These are phyloP conservation scores for Lepidium aucheri DNA, from an alignment of 345 rosid genomes.

Conservation along the genomic window DNA sequence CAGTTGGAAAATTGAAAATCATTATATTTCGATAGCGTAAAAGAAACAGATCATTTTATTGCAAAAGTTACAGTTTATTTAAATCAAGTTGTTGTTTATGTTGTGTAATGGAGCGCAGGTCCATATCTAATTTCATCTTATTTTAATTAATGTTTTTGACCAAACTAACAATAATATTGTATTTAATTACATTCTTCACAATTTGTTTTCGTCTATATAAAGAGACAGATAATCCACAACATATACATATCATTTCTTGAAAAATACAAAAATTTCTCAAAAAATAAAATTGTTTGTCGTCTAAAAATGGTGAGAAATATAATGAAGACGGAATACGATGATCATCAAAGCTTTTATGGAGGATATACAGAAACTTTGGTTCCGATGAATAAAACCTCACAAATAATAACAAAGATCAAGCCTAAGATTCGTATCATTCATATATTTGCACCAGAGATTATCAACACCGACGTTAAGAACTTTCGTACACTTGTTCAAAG, in stretches of 20 bases:
- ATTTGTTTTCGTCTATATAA: conserved; percentile 3
- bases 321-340: conserved; percentile 16
- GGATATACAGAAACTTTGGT: conserved; percentile 15
- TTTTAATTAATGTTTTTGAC: conserved; percentile 2
- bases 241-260: neutral
- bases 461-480: conserved; percentile 81
- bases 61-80: conserved; percentile 1
- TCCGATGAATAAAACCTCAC: conserved; percentile 45
- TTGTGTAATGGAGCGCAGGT: conserved; percentile 20
- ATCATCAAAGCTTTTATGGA: conserved; percentile 15
- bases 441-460: conserved; percentile 86
- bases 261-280: conserved; percentile 2
- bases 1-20: neutral
- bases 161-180: conserved; percentile 4
- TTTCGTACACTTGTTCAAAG: conserved; percentile 78
- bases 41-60: conserved; percentile 9
- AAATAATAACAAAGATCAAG: conserved; percentile 47
- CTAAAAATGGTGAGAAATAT: conserved; percentile 19
- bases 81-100: neutral
- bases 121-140: neutral
- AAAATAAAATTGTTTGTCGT: neutral
- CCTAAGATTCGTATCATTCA: conserved; percentile 82
- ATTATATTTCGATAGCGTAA: conserved; percentile 14
- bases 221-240: conserved; percentile 11
- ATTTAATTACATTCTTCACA: conserved; percentile 4